Evolutionary conservation across 768 basidiomycete genomes (phyloP), one percentile per base, ranked within the genome.

Genomic region (Leccinum sublutescens): DNA sequence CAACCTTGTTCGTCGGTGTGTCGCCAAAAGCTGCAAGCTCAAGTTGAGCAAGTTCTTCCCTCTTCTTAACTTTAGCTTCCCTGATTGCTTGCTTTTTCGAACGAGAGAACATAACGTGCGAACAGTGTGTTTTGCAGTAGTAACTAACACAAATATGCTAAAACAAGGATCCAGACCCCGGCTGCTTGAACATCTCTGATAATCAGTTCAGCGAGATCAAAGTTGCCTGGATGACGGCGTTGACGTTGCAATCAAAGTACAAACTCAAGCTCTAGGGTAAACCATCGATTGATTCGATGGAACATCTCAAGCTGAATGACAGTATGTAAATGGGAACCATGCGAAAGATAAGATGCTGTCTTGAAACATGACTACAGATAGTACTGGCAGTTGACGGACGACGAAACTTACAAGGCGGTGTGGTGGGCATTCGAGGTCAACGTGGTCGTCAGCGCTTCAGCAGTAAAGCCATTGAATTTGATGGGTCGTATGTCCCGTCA

Each of bases 351-450:
- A 29, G 14, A n/a, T 40, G 40, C 40, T 14, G 49, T 29, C 21
- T 19, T 50, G 27, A 50, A 57, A 27, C 33, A 38, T 12, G 40
- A 21, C 34, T 17, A 31, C 36, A 57, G 58, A 47, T 17, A 55
- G 52, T 2, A 0, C 27, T 68, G 29, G 23, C 31, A 49, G 43
- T 40, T 57, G 51, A n/a, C n/a, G n/a, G 62, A 59, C 49, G 40
- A 54, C 5, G 56, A 55, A 21, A 52, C 55, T 15, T 43, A 57
- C 56, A 52, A 27, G 49, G 56, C 53, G 14, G 49, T 66, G 15
- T n/a, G 43, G 23, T 56, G 54, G 50, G 54, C 50, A 29, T 54
- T 66, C 57, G 47, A 63, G 52, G 61, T 59, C 48, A 43, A n/a
- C n/a, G 40, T 40, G 34, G 50, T 5, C 29, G n/a, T 33, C 31